These are phyloP conservation scores for Cercospora zeae-maydis DNA, from an alignment of 2,329 filamentous ascomycete species.

Conservation along the genomic window DNA sequence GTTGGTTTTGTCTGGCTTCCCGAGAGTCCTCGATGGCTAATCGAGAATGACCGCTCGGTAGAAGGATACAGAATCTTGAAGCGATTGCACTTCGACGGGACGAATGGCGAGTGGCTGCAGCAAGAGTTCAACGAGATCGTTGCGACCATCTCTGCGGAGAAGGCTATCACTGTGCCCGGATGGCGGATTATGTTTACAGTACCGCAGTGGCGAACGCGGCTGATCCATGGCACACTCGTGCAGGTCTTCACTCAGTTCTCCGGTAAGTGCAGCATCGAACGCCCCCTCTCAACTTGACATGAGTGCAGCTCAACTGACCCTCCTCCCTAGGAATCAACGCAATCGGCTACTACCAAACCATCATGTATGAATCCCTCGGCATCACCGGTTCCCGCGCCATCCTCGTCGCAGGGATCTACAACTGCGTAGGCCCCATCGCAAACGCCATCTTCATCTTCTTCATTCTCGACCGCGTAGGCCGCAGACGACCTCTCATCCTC, in stretches of 20 bases:
- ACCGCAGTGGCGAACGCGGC: slow-evolving; percentile 57
- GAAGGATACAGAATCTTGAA: slow-evolving; percentile 30
- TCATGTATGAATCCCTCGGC: slow-evolving; percentile 56
- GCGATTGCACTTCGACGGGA: slow-evolving; percentile 54
- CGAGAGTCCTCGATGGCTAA: slow-evolving; percentile 18
- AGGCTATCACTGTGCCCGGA: slow-evolving; percentile 50
- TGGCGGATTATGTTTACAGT: slow-evolving; percentile 58
- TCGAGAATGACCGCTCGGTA: slow-evolving; percentile 29
- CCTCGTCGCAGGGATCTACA: slow-evolving; percentile 59
- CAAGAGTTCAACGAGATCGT: slow-evolving; percentile 59
- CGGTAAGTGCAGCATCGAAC: not conserved
- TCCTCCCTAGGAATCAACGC: slow-evolving; percentile 54
- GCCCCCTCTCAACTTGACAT: not conserved
- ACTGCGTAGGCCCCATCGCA: slow-evolving; percentile 55
- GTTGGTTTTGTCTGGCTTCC: slow-evolving; percentile 34
- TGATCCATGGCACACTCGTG: slow-evolving; percentile 59
- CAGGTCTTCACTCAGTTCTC: slow-evolving; percentile 65
- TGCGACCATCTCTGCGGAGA: slow-evolving; percentile 59
- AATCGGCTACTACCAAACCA: slow-evolving; percentile 61
- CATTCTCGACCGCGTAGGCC: slow-evolving; percentile 53
- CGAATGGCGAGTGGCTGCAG: slow-evolving; percentile 56
- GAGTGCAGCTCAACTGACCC: not conserved
- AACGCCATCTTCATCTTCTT: slow-evolving; percentile 60
- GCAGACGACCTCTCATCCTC: slow-evolving; percentile 52
- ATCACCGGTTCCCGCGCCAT: slow-evolving; percentile 53